Conservation (phyloP, 2,329 filamentous ascomycete genomes). For the Cladosporium sp. region DNA sequence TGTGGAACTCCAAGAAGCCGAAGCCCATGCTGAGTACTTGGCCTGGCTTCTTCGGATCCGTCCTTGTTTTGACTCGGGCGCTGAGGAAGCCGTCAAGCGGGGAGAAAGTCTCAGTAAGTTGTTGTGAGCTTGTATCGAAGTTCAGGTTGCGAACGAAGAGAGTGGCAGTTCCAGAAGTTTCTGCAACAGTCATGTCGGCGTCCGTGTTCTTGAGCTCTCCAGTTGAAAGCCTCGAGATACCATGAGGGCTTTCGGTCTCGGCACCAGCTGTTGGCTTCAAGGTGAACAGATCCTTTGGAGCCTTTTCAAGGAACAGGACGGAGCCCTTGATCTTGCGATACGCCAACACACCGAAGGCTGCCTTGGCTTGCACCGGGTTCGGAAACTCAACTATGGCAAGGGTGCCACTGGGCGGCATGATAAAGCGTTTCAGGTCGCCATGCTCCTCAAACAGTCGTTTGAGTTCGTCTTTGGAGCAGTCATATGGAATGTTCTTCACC, state of each 20-base stretch:
- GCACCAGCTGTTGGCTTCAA: constrained; percentile 25
- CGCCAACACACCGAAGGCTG: constrained; percentile 80
- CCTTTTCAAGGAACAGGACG: constrained; percentile 90
- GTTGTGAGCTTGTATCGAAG: constrained; percentile 79
- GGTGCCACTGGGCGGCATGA: constrained; percentile 91
- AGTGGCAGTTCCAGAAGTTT: constrained; percentile 64
- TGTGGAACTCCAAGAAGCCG: constrained; percentile 87
- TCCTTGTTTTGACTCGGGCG: constrained; percentile 88
- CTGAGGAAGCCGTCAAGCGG: constrained; percentile 85
- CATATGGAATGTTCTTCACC: constrained; percentile 92
- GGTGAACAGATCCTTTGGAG: constrained; percentile 76
- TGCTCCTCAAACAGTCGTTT: constrained; percentile 81
- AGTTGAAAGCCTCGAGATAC: constrained; percentile 62
- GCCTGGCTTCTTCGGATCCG: constrained; percentile 84
- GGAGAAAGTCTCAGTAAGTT: constrained; percentile 74
- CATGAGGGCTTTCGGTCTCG: constrained; percentile 36
- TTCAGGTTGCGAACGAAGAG: constrained; percentile 93
- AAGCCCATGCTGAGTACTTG: constrained; percentile 95
- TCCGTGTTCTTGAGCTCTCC: constrained; percentile 63
- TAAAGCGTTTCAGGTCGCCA: constrained; percentile 74
- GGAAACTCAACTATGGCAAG: constrained; percentile 91
- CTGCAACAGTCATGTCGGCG: constrained; percentile 52
- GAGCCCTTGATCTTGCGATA: constrained; percentile 91
- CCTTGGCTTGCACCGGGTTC: constrained; percentile 74
- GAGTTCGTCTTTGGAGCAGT: constrained; percentile 76